A percentile compares a stretch with the other conserved stretches of the same genome.
Conservation (phyloP, 2,329 filamentous ascomycete genomes). For the Apiospora hydei region DNA sequence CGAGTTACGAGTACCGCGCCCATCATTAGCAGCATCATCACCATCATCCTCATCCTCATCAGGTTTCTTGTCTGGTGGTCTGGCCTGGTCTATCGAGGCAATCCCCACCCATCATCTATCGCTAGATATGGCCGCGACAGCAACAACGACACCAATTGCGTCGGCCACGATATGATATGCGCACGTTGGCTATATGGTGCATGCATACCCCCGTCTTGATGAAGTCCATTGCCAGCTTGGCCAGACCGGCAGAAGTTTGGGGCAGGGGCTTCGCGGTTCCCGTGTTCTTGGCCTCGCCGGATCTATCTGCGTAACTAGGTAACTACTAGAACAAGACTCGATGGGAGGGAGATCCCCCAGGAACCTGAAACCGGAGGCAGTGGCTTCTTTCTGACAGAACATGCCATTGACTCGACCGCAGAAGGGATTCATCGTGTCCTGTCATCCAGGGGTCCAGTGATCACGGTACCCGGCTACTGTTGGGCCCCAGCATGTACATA, state of each 20-base stretch:
- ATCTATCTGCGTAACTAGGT: background rate
- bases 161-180: background rate
- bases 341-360: background rate
- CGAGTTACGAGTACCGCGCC: background rate
- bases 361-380: conserved; percentile 16
- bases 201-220: conserved; percentile 8
- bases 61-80: background rate
- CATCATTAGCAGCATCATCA: background rate
- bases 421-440: background rate
- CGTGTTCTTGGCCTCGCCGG: background rate
- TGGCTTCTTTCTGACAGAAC: background rate
- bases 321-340: background rate
- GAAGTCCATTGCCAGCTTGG: conserved; percentile 16
- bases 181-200: conserved; percentile 18
- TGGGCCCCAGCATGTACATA: background rate
- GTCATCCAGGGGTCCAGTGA: no score
- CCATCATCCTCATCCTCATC: background rate
- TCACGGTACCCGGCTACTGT: background rate
- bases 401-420: background rate
- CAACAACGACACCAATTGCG: conserved; percentile 18
- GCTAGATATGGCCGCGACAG: background rate
- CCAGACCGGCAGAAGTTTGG: conserved; percentile 13
- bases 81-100: background rate
- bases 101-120: conserved; percentile 14
- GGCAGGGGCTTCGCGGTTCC: background rate